These are phyloP conservation scores for Boletus pseudo-olivaceus DNA, from an alignment of 768 basidiomycete genomes.

Conservation along the genomic window DNA sequence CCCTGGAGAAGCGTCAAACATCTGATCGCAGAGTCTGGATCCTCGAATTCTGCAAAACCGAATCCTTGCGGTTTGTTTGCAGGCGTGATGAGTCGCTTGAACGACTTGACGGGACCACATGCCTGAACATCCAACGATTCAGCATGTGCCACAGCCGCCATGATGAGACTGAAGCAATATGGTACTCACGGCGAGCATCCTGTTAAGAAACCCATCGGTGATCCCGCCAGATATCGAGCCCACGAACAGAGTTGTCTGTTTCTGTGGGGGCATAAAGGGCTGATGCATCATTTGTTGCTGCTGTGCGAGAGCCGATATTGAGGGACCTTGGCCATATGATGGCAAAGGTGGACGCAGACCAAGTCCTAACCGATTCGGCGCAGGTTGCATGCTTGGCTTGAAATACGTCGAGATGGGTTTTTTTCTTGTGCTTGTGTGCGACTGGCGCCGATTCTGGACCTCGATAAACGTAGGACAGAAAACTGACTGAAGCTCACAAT, in stretches of 20 bases:
- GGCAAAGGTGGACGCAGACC: slow-evolving; percentile 85
- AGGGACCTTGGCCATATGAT: slow-evolving; percentile 88
- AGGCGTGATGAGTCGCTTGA: slow-evolving; percentile 90
- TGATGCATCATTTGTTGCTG: slow-evolving; percentile 65
- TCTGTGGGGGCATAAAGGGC: slow-evolving; percentile 68
- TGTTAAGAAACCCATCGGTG: slow-evolving; percentile 75
- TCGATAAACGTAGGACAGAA: background rate
- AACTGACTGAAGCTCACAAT: background rate
- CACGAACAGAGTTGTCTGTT: slow-evolving; percentile 78
- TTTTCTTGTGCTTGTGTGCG: background rate
- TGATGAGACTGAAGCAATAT: background rate
- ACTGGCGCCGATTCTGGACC: background rate
- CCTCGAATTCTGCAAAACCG: slow-evolving; percentile 95
- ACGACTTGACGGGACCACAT: slow-evolving; percentile 83
- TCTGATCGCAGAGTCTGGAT: slow-evolving; percentile 85
- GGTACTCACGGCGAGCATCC: slow-evolving; percentile 67
- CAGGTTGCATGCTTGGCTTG: slow-evolving; percentile 52
- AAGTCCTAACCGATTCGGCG: slow-evolving; percentile 76
- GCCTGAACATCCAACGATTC: slow-evolving; percentile 48
- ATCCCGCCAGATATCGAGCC: slow-evolving; percentile 95
- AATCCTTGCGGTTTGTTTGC: slow-evolving; percentile 95
- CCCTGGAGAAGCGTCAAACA: slow-evolving; percentile 64
- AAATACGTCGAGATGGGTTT: background rate
- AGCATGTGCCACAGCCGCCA: background rate
- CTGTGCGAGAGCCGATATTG: slow-evolving; percentile 86